A percentile compares a stretch with the other conserved stretches of the same genome.
phyloP scores from a whole-genome alignment of 305 asterid genomes.

The Rubia occidens region DNA sequence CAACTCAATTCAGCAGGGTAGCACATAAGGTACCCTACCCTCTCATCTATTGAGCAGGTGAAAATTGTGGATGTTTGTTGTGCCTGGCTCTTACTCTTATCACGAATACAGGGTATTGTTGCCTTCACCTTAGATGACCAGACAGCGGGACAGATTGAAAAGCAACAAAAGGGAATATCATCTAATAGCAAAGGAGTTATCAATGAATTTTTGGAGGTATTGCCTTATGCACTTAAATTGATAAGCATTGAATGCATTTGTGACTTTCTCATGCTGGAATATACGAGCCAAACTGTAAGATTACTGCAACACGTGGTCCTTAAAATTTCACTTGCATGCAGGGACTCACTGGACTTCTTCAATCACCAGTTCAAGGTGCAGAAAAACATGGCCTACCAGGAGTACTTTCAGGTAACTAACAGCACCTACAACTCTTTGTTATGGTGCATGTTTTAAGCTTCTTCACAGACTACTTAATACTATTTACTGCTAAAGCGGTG shows the following conservation, averaged over 20 bases:
- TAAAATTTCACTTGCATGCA: conserved; percentile 19
- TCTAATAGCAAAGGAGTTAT: conserved; percentile 87
- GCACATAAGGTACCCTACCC: conserved; percentile 82
- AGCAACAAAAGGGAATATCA: conserved; percentile 67
- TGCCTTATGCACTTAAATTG: not conserved
- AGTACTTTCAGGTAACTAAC: conserved; percentile 63
- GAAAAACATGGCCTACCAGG: conserved; percentile 97
- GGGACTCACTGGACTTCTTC: conserved; percentile 99
- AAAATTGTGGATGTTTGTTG: conserved; percentile 14
- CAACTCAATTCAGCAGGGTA: conserved; percentile 93
- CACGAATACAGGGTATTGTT: conserved; percentile 67
- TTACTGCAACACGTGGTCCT: not conserved
- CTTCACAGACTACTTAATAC: not conserved
- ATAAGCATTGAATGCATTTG: not conserved
- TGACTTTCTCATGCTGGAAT: not conserved
- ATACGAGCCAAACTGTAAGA: not conserved
- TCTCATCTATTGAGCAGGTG: conserved; percentile 16
- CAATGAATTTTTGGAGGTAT: conserved; percentile 86
- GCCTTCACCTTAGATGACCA: conserved; percentile 88
- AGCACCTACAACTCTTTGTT: conserved; percentile 11
- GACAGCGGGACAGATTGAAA: conserved; percentile 47
- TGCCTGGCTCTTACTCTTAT: conserved; percentile 13
- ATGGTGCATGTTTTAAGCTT: not conserved
- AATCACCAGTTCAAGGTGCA: conserved; percentile 93
- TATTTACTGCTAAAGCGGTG: not conserved